Conservation (phyloP, 2,329 filamentous ascomycete species). For the Xylariomycetidae sp. region DNA sequence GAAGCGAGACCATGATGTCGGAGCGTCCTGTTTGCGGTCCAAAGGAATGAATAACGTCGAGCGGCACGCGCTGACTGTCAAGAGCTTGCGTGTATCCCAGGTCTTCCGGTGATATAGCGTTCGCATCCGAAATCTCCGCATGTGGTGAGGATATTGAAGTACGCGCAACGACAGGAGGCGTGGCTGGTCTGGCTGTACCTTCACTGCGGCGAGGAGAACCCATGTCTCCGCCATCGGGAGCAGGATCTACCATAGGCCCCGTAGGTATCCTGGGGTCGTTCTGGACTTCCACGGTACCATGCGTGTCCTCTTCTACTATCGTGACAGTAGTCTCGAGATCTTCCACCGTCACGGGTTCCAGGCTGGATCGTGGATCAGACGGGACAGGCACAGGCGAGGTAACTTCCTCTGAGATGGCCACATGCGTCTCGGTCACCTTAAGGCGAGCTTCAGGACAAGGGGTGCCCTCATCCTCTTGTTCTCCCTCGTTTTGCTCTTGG, state of each 20-base stretch:
- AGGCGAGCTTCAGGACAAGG: too few species aligned
- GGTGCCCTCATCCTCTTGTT: too few species aligned
- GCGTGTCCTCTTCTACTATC: too few species aligned
- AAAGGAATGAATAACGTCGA: slow-evolving; percentile 23
- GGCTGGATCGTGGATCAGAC: slow-evolving; percentile 14
- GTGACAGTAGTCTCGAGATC: too few species aligned
- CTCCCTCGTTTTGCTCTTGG: too few species aligned
- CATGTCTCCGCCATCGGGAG: too few species aligned
- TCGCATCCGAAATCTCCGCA: slow-evolving; percentile 5
- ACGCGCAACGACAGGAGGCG: slow-evolving; percentile 9
- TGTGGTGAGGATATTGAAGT: slow-evolving; percentile 9
- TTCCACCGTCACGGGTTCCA: slow-evolving; percentile 17
- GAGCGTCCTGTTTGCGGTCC: slow-evolving; percentile 37
- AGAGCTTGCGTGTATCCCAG: slow-evolving; percentile 21
- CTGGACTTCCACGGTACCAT: too few species aligned
- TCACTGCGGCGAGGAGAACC: too few species aligned
- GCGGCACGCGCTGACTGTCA: slow-evolving; percentile 28
- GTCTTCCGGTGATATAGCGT: slow-evolving; percentile 8
- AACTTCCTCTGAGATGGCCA: slow-evolving; percentile 4
- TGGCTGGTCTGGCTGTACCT: background rate
- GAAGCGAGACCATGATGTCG: slow-evolving; percentile 44
- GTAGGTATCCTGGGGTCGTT: too few species aligned
- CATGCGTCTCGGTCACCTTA: too few species aligned
- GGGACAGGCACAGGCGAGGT: slow-evolving; percentile 11
- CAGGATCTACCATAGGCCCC: too few species aligned